A percentile compares a stretch with the other conserved stretches of the same genome.
Evolutionary conservation across 2,329 filamentous ascomycete genomes (phyloP).

Genomic region (Dothidotthia symphoricarpi): DNA sequence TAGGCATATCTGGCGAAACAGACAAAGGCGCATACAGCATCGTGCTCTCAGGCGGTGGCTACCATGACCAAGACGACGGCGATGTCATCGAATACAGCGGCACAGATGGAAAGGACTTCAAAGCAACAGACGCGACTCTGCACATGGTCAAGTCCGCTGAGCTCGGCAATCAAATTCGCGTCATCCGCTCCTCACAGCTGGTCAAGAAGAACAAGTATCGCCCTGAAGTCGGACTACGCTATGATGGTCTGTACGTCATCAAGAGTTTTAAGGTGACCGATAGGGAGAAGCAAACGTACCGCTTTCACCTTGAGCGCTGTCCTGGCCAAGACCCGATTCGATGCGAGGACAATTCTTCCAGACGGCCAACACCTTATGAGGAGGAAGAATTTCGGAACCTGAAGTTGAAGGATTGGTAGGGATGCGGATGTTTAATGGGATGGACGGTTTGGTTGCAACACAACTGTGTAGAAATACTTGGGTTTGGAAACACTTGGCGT

Average conservation of each 20-base stretch:
- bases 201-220: slow-evolving; percentile 41
- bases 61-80: slow-evolving; percentile 53
- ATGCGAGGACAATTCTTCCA: slow-evolving; percentile 40
- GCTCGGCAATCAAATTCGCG: slow-evolving; percentile 45
- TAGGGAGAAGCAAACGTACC: slow-evolving; percentile 43
- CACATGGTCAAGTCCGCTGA: slow-evolving; percentile 44
- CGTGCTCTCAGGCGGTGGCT: slow-evolving; percentile 52
- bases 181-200: slow-evolving; percentile 51
- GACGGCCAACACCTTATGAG: slow-evolving; percentile 45
- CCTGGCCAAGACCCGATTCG: slow-evolving; percentile 51
- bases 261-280: slow-evolving; percentile 43
- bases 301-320: slow-evolving; percentile 50
- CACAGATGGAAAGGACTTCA: slow-evolving; percentile 43
- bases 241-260: slow-evolving; percentile 58
- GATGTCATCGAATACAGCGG: slow-evolving; percentile 54
- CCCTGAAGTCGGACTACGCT: slow-evolving; percentile 53
- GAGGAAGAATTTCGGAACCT: slow-evolving; percentile 21
- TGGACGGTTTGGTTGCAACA: too few species aligned
- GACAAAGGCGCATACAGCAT: slow-evolving; percentile 54
- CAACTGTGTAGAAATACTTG: too few species aligned
- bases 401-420: slow-evolving; percentile 10
- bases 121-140: slow-evolving; percentile 42
- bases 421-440: too few species aligned
- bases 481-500: too few species aligned
- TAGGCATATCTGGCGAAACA: slow-evolving; percentile 50